Percentiles rank a stretch among this genome's conserved stretches.
Evolutionary conservation across 768 basidiomycete genomes (phyloP).

Genomic region (Psilocybe cubensis): DNA sequence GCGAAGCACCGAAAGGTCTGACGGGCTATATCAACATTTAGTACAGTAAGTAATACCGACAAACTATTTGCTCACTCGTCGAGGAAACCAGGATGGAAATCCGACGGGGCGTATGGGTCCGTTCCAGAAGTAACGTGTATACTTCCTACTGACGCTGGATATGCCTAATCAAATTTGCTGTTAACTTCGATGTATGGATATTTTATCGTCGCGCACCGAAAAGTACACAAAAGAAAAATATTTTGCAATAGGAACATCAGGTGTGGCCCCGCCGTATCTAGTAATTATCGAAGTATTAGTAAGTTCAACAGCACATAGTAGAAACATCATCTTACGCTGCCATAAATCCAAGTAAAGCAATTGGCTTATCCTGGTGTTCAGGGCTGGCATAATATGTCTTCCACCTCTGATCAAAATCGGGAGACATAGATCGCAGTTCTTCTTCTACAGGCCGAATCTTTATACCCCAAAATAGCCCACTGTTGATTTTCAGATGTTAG

Average conservation of each 20-base stretch:
- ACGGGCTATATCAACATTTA: constrained; percentile 27
- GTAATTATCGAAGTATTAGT: neutral
- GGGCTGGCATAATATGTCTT: constrained; percentile 44
- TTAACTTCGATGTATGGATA: neutral
- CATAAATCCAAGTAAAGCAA: constrained; percentile 43
- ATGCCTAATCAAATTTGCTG: constrained; percentile 29
- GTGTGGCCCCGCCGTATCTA: constrained; percentile 23
- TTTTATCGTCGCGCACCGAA: constrained; percentile 11
- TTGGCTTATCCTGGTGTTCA: constrained; percentile 58
- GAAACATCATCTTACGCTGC: constrained; percentile 36
- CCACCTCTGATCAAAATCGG: constrained; percentile 40
- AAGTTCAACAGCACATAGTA: neutral
- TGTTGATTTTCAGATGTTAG: constrained; percentile 19
- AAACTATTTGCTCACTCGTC: constrained; percentile 36
- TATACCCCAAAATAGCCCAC: constrained; percentile 56
- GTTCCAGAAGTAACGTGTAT: constrained; percentile 50
- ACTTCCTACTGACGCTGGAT: constrained; percentile 52
- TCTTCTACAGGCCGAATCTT: constrained; percentile 55
- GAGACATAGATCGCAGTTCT: constrained; percentile 52
- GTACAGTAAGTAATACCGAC: neutral
- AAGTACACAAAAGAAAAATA: constrained; percentile 24
- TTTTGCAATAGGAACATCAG: constrained; percentile 20
- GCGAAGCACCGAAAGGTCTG: constrained; percentile 47
- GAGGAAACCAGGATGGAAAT: constrained; percentile 51
- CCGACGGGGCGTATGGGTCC: constrained; percentile 42